These are phyloP conservation scores for Kluyveromyces lactis DNA, from an alignment of 805 yeast species.

Conservation along the genomic window DNA sequence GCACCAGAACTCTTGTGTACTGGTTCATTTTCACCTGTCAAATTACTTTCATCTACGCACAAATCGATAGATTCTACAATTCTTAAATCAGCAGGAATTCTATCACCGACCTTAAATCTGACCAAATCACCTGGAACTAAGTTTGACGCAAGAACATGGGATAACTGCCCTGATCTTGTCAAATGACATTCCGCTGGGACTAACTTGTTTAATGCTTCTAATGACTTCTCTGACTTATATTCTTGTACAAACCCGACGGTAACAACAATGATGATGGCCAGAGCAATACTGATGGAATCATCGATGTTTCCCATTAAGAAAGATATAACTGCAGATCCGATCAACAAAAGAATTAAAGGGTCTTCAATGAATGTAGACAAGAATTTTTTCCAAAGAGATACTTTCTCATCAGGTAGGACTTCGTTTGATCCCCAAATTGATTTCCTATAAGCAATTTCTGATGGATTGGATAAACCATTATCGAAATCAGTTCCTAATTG, in stretches of 20 bases:
- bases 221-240: constrained; percentile 87
- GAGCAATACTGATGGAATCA: constrained; percentile 88
- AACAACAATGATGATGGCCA: constrained; percentile 89
- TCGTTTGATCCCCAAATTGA: constrained; percentile 77
- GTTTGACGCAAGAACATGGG: constrained; percentile 74
- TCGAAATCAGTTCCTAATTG: constrained; percentile 54
- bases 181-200: constrained; percentile 97
- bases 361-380: constrained; percentile 77
- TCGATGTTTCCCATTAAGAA: constrained; percentile 93
- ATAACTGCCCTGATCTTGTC: constrained; percentile 70
- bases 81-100: constrained; percentile 93
- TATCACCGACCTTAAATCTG: constrained; percentile 83
- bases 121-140: constrained; percentile 96
- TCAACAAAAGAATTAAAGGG: constrained; percentile 78
- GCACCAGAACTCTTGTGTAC: constrained; percentile 55
- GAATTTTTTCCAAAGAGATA: constrained; percentile 61
- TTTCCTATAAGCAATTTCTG: constrained; percentile 66
- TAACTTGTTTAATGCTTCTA: constrained; percentile 84
- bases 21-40: constrained; percentile 93
- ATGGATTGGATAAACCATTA: constrained; percentile 57
- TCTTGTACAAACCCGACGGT: constrained; percentile 97
- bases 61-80: constrained; percentile 71
- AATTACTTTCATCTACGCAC: constrained; percentile 83
- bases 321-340: constrained; percentile 82
- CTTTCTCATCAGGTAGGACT: constrained; percentile 67